These are phyloP conservation scores for Umbelopsis vinacea DNA, from an alignment of 192 early-diverging fungal species.

Conservation along the genomic window DNA sequence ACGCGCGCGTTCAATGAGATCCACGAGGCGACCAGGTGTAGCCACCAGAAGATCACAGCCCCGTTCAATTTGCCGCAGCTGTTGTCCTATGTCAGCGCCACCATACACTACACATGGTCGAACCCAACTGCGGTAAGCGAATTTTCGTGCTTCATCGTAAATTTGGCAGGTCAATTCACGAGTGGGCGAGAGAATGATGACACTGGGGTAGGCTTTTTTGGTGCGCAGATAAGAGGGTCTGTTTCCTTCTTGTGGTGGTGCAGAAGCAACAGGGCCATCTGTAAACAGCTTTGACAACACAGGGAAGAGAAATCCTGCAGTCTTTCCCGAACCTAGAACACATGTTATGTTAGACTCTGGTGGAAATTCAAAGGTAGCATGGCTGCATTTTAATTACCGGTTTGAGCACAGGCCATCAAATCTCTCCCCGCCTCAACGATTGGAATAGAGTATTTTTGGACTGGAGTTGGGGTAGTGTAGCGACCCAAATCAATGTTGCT, in stretches of 20 bases:
- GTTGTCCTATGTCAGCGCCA: constrained; percentile 89
- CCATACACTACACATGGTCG: constrained; percentile 94
- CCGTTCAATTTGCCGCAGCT: constrained; percentile 86
- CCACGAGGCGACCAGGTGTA: constrained; percentile 95
- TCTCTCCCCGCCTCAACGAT: constrained; percentile 84
- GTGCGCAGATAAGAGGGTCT: constrained; percentile 55
- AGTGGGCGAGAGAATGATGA: constrained; percentile 92
- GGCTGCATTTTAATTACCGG: constrained; percentile 46
- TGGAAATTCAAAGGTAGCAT: background rate
- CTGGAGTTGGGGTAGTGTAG: constrained; percentile 92
- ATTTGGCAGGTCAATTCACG: constrained; percentile 96
- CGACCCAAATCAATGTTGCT: constrained; percentile 87
- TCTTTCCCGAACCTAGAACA: constrained; percentile 80
- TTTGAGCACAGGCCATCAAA: constrained; percentile 99
- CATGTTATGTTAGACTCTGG: background rate
- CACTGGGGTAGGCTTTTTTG: constrained; percentile 74
- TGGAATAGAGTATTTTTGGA: constrained; percentile 92
- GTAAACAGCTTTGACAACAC: constrained; percentile 91
- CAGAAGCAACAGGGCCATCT: constrained; percentile 60
- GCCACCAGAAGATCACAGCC: constrained; percentile 94
- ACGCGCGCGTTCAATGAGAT: constrained; percentile 84
- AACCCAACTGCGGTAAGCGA: constrained; percentile 90
- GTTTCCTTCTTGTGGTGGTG: constrained; percentile 17
- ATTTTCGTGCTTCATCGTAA: constrained; percentile 87
- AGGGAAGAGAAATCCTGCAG: constrained; percentile 96